Conservation (phyloP, 2,329 filamentous ascomycete genomes). For the Xylaria digitata region DNA sequence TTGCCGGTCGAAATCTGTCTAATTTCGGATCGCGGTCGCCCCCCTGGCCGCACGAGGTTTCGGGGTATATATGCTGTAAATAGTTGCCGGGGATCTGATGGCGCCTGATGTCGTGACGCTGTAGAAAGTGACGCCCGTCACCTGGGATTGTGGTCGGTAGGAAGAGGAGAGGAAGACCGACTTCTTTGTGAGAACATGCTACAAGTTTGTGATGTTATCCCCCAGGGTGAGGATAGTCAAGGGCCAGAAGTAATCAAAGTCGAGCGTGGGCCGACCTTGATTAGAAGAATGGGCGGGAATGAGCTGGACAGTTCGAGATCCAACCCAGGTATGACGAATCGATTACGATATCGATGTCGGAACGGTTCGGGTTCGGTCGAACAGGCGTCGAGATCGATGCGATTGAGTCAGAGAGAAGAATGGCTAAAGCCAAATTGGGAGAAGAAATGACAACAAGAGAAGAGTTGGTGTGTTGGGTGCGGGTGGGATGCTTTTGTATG, state of each 20-base stretch:
- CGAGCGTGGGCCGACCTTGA: conserved; percentile 51
- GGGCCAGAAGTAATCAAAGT: conserved; percentile 53
- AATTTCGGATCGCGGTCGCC: conserved; percentile 34
- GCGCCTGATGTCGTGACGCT: conserved; percentile 61
- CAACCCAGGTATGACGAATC: conserved; percentile 44
- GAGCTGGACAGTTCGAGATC: conserved; percentile 54
- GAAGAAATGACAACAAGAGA: conserved; percentile 32
- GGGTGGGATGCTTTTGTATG: conserved; percentile 42
- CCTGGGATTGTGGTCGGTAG: conserved; percentile 71
- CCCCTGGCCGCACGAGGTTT: conserved; percentile 33
- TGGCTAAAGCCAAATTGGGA: conserved; percentile 51
- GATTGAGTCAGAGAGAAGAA: conserved; percentile 42
- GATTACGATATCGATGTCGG: conserved; percentile 31
- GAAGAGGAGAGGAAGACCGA: conserved; percentile 65
- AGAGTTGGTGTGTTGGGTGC: conserved; percentile 42
- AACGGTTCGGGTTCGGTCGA: conserved; percentile 32
- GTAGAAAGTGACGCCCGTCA: conserved; percentile 64
- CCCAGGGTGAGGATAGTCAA: conserved; percentile 46
- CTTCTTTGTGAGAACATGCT: conserved; percentile 69
- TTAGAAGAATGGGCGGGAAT: conserved; percentile 51
- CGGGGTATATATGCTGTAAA: conserved; percentile 26
- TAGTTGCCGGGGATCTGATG: conserved; percentile 43
- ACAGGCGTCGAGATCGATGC: conserved; percentile 30
- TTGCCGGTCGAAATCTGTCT: conserved; percentile 12
- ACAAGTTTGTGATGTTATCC: conserved; percentile 55